Base-by-base conservation (phyloP, 805 yeast genomes). In the Schwanniomyces sp. region DNA sequence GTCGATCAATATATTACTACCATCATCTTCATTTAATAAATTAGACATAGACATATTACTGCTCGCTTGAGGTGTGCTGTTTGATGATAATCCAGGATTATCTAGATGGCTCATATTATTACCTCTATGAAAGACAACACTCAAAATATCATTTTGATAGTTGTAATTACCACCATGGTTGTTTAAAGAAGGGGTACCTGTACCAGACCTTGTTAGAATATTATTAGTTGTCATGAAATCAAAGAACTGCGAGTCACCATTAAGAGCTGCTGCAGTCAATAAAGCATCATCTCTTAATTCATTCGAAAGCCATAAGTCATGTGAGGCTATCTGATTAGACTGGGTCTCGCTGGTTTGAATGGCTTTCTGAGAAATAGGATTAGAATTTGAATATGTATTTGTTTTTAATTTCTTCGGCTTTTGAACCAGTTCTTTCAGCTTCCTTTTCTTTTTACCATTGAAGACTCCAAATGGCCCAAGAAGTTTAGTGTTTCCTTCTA, bases 401-500 rank as follows among this genome's bases (percentile, higher is more conserved):
- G n/a, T 21, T n/a, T 26, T 37, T 30, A 12, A 27, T 21, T 48
- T 43, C 49, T 48, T 44, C 51, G 47, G 43, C 48, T 43, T 54
- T 3, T 73, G 75, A 10, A 54, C 53, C 72, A 74, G 68, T 45
- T 70, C 75, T 27, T 64, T 69, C 7, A 18, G 27, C 40, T 52
- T 46, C 38, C 27, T 41, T 36, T 29, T 45, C 14, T n/a, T 24
- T 12, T n/a, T 26, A 9, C 48, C 46, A 17, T 76, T 76, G 56
- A 90, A 88, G 0, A 88, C 94, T 0, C 95, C 96, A 70, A 89
- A 91, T 11, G 94, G 95, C 1, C 96, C 96, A 39, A 78, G 65
- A 4, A 78, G 57, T 66, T 78, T 74, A 0, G 89, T 84, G 36
- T 73, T 71, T 2, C 70, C 72, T 24, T 70, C 61, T 0, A 60